phyloP scores from a whole-genome alignment of 768 basidiomycete species.

The Nidularia sp. region DNA sequence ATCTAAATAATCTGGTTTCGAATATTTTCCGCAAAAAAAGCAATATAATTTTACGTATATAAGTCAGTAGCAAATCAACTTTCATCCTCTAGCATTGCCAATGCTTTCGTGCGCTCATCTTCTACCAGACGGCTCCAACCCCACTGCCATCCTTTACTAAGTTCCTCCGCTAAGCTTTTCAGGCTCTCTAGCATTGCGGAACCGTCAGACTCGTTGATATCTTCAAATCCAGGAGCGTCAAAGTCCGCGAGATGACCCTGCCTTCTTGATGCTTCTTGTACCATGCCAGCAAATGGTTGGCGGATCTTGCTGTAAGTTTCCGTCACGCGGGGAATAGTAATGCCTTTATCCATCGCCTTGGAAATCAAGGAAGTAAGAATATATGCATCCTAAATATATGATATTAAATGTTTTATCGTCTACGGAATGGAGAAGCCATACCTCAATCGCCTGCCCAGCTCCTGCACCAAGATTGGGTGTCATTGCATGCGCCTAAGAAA shows the following conservation, averaged over 20 bases:
- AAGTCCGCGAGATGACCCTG: slow-evolving; percentile 5
- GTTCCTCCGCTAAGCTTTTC: neutral
- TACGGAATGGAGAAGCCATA: slow-evolving; percentile 7
- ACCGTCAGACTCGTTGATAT: slow-evolving; percentile 1
- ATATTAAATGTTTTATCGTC: neutral
- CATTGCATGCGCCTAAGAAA: slow-evolving; percentile 20
- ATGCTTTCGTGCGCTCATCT: neutral
- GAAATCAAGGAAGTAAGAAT: slow-evolving; percentile 34
- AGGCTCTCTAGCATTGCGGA: neutral
- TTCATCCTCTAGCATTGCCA: neutral
- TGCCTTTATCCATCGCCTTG: slow-evolving; percentile 15
- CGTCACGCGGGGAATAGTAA: slow-evolving; percentile 16
- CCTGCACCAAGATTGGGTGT: slow-evolving; percentile 18
- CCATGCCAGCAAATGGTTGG: slow-evolving; percentile 15
- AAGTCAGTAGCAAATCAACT: neutral
- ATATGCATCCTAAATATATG: slow-evolving; percentile 32
- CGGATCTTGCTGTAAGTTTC: slow-evolving; percentile 20
- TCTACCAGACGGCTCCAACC: neutral
- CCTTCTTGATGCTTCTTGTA: neutral
- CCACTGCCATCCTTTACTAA: neutral
- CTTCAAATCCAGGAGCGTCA: slow-evolving; percentile 5
- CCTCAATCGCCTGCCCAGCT: slow-evolving; percentile 21
- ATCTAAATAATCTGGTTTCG: no score
- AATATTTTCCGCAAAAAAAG: no score
- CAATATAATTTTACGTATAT: no score